A percentile compares a stretch with the other conserved stretches of the same genome.
Conservation (phyloP, 345 rosid genomes). For the Bretschneidera sinensis region DNA sequence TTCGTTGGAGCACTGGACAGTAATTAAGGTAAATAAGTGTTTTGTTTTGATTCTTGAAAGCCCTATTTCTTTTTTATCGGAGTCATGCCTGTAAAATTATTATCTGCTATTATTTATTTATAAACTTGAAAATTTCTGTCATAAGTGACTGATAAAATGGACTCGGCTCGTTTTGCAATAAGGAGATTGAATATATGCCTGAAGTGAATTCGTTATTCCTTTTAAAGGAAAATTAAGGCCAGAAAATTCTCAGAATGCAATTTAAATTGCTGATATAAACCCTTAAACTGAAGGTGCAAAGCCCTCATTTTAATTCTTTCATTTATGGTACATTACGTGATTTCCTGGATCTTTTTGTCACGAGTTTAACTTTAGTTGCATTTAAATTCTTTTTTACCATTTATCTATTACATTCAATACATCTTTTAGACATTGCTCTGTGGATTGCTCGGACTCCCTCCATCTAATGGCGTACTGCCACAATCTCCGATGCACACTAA, state of each 20-base stretch:
- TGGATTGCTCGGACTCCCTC: conserved; percentile 77
- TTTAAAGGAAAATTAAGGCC: not conserved
- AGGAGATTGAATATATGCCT: not conserved
- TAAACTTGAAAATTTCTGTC: too few species aligned
- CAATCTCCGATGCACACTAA: conserved; percentile 94
- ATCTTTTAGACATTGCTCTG: conserved; percentile 65
- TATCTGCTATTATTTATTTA: too few species aligned
- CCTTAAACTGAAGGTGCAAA: too few species aligned
- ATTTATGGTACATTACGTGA: conserved; percentile 44
- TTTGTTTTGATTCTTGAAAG: not conserved
- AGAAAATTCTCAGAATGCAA: not conserved
- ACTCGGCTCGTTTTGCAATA: too few species aligned
- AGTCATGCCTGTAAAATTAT: not conserved
- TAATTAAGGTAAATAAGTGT: conserved; percentile 41
- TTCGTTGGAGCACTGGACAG: conserved; percentile 68
- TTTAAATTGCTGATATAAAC: too few species aligned
- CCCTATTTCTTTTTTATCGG: not conserved
- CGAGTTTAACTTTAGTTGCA: not conserved
- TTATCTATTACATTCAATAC: not conserved
- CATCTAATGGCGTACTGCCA: conserved; percentile 84
- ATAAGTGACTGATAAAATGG: not conserved
- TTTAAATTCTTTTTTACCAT: not conserved
- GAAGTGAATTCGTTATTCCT: not conserved
- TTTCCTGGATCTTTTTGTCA: too few species aligned
- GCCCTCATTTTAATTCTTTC: conserved; percentile 45